These are phyloP conservation scores for Saccharomyces pastorianus DNA, from an alignment of 1,139 yeast species.

Conservation along the genomic window DNA sequence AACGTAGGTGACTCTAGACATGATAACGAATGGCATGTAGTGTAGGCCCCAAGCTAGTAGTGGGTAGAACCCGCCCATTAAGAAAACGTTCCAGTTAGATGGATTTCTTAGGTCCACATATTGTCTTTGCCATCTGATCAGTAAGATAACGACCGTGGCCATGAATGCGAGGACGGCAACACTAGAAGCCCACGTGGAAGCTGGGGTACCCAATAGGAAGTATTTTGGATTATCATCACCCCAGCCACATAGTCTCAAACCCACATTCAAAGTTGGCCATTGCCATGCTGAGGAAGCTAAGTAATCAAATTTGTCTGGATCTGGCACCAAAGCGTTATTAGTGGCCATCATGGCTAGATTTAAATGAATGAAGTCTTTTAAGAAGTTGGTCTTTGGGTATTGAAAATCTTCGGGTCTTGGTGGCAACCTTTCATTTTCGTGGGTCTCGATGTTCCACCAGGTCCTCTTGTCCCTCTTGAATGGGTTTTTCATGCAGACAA, in stretches of 20 bases:
- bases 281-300: constrained; percentile 93
- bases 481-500: constrained; percentile 71
- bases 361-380: constrained; percentile 83
- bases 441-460: constrained; percentile 96
- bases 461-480: constrained; percentile 83
- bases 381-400: constrained; percentile 74
- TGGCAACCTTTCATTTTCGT: constrained; percentile 68
- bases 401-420: constrained; percentile 60
- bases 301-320: constrained; percentile 81
- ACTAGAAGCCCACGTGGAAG: constrained; percentile 89
- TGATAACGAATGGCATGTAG: constrained; percentile 78
- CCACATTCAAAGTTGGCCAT: constrained; percentile 92
- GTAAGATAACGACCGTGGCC: constrained; percentile 44
- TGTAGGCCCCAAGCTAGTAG: constrained; percentile 94
- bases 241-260: constrained; percentile 96
- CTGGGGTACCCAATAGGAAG: constrained; percentile 86
- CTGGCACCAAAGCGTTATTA: constrained; percentile 92
- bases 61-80: constrained; percentile 84
- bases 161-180: constrained; percentile 59
- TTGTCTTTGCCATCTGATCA: constrained; percentile 94
- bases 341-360: constrained; percentile 99
- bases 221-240: constrained; percentile 70
- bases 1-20: constrained; percentile 96
- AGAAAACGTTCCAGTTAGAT: constrained; percentile 37
- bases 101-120: constrained; percentile 48